phyloP scores from a whole-genome alignment of 2,329 filamentous ascomycete genomes.

The Cylindrodendrum hubeiense region DNA sequence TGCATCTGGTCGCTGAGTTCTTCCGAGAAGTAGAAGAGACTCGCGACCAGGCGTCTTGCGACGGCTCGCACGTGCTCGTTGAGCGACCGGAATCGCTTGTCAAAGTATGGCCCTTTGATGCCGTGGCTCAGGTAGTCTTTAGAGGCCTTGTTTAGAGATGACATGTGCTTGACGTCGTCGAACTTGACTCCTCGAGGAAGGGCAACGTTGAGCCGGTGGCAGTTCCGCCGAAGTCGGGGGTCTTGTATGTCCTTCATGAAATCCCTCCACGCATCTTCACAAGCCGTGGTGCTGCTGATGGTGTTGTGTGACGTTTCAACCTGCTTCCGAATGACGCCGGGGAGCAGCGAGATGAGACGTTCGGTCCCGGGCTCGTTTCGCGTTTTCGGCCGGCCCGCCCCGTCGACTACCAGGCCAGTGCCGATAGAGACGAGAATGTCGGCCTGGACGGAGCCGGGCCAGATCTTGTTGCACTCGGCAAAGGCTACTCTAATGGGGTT shows the following conservation, averaged over 20 bases:
- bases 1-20: neutral
- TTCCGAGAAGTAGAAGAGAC: conserved; percentile 20
- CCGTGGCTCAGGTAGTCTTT: neutral
- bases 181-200: conserved; percentile 10
- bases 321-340: neutral
- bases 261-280: conserved; percentile 17
- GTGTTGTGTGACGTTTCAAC: conserved; percentile 14
- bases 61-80: conserved; percentile 11
- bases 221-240: neutral
- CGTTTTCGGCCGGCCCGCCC: conserved; percentile 1
- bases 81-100: neutral
- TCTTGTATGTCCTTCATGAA: neutral
- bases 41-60: conserved; percentile 15
- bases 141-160: neutral
- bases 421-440: conserved; percentile 23
- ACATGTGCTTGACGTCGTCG: conserved; percentile 15
- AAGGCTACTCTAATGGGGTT: conserved; percentile 19
- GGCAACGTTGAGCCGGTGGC: conserved; percentile 22
- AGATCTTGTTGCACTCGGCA: conserved; percentile 18
- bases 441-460: conserved; percentile 3
- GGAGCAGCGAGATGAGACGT: neutral
- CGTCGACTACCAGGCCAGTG: conserved; percentile 3
- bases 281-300: conserved; percentile 6
- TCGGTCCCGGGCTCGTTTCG: neutral
- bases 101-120: neutral